Percentiles rank a stretch among this genome's conserved stretches.
phyloP scores from a whole-genome alignment of 352 stramenopile genomes.

The Thalassiosira delicatula region DNA sequence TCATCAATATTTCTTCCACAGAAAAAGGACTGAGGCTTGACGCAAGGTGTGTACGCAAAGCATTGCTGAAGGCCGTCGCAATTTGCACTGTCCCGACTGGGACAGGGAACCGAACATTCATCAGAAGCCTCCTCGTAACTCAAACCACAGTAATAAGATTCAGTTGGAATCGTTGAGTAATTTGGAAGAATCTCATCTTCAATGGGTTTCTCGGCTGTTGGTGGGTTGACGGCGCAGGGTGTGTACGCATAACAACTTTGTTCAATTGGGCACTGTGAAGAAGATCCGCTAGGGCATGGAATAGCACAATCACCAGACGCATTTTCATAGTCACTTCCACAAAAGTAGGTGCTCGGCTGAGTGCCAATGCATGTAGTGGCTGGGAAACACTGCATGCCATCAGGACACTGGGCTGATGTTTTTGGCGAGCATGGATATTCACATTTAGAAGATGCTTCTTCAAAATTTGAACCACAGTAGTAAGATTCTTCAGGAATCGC shows the following conservation, averaged over 20 bases:
- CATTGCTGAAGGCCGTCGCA: conserved; percentile 38
- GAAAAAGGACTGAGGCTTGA: conserved; percentile 58
- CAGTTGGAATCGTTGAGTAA: not conserved
- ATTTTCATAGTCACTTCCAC: conserved; percentile 45
- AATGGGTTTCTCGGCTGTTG: not conserved
- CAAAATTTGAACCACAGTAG: conserved; percentile 51
- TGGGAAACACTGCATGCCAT: conserved; percentile 31
- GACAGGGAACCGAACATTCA: conserved; percentile 29
- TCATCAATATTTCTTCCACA: conserved; percentile 49
- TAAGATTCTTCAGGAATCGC: conserved; percentile 43
- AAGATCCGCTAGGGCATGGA: conserved; percentile 24
- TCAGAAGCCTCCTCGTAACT: conserved; percentile 46
- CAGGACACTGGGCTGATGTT: conserved; percentile 32
- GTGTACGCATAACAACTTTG: conserved; percentile 47
- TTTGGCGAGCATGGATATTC: conserved; percentile 27
- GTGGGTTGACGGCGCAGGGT: conserved; percentile 30
- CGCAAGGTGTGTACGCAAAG: conserved; percentile 55
- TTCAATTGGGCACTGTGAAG: conserved; percentile 32
- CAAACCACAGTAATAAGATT: conserved; percentile 62
- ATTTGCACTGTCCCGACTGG: conserved; percentile 19
- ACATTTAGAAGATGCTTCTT: conserved; percentile 50
- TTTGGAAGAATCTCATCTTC: not conserved
- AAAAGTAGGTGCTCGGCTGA: conserved; percentile 34
- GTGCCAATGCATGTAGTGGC: conserved; percentile 46
- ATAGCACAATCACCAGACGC: conserved; percentile 10